These are phyloP conservation scores for Diplodia sapinea DNA, from an alignment of 2,329 filamentous ascomycete genomes.

Conservation along the genomic window DNA sequence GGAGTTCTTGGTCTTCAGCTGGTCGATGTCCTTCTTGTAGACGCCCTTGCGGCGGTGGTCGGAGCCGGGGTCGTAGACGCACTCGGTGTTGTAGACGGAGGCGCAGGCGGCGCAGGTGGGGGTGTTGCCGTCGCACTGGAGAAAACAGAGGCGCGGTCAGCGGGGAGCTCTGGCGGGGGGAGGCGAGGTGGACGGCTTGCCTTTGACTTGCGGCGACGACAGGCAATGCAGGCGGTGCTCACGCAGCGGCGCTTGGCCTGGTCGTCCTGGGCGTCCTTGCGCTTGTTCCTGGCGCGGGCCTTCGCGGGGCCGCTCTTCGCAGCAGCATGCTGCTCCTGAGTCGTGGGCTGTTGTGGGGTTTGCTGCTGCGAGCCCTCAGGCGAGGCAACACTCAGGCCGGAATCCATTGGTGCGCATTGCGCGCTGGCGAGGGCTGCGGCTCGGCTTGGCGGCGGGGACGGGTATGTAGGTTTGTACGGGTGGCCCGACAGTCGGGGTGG, in stretches of 20 bases:
- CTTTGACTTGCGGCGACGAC: slow-evolving; percentile 50
- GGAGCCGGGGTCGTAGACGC: slow-evolving; percentile 93
- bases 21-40: slow-evolving; percentile 92
- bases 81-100: slow-evolving; percentile 88
- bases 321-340: not conserved
- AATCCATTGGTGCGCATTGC: slow-evolving; percentile 32
- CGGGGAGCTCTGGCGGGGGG: slow-evolving; percentile 33
- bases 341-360: not conserved
- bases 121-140: slow-evolving; percentile 81
- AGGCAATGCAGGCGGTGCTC: slow-evolving; percentile 49
- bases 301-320: slow-evolving; percentile 35
- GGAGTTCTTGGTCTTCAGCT: slow-evolving; percentile 81
- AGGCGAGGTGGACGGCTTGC: slow-evolving; percentile 36
- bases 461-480: not conserved
- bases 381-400: slow-evolving; percentile 36
- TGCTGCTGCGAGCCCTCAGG: slow-evolving; percentile 13
- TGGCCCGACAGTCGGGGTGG: slow-evolving; percentile 3
- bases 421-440: slow-evolving; percentile 8
- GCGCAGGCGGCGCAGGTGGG: slow-evolving; percentile 95
- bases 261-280: slow-evolving; percentile 46
- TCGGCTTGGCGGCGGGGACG: not conserved
- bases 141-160: slow-evolving; percentile 16
- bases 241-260: slow-evolving; percentile 53
- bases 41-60: slow-evolving; percentile 96
- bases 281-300: slow-evolving; percentile 41